Evolutionary conservation across 306 rosid genomes (phyloP), one percentile per base, ranked within the genome.

Genomic region (Albizia julibrissin): DNA sequence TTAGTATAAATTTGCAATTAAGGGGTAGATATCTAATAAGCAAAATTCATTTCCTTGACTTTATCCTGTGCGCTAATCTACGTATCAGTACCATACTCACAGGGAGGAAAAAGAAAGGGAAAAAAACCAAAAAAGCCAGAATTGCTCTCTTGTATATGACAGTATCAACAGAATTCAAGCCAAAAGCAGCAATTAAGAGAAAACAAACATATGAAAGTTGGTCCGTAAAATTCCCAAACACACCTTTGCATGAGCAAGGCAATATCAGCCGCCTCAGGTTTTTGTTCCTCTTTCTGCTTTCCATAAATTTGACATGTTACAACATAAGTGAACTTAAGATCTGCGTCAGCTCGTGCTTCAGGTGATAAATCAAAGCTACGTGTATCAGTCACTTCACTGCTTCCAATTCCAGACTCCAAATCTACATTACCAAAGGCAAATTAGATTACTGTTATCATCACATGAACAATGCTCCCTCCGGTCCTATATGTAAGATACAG

Each of bases 161-260:
- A 49, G 56, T 71, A 62, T 61, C 33, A 15, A 42, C 6, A 76
- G 34, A 66, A 26, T 59, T 49, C 42, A 49, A 66, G 70, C 24
- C 66, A 33, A 74, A 78, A 73, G 44, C 64, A 69, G 22, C 76
- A 69, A 33, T 13, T 47, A 74, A 47, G 34, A 68, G 49, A 81
- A 52, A 68, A 56, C 70, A 14, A 61, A 74, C 13, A 77, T 34
- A 74, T 56, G 42, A 33, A 72, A 39, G 10, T 42, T 49, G 43
- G 75, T 79, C 49, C 49, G 19, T 39, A 58, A 73, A 50, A 76
- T 68, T 73, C 71, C 44, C n/a, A 46, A 77, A 50, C 87, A 33
- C 59, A 93, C 99, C 94, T 91, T 84, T 95, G 98, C 99, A 95
- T 89, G 69, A 95, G 98, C 77, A 95, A 82, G 70, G 99, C 97